Base-by-base conservation (phyloP, 1,284 basidiomycete genomes). In the Mycena sp. region DNA sequence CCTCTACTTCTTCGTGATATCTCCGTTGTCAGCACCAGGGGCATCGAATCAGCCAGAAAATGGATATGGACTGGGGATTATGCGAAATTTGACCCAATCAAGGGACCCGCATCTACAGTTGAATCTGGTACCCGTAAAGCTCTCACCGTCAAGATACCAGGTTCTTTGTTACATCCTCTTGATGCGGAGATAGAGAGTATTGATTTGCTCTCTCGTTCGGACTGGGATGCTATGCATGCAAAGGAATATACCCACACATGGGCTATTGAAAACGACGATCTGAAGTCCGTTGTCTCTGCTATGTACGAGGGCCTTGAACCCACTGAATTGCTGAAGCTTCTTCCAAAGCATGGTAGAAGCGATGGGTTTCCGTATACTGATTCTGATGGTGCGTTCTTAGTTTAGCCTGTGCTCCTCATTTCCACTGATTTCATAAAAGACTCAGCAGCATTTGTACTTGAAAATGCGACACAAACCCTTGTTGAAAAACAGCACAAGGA, bases 271-370 rank as follows among this genome's bases (percentile, higher is more conserved):
- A 4, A 43, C 14, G n/a, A n/a, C n/a, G n/a, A n/a, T n/a, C n/a
- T n/a, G n/a, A n/a, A n/a, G n/a, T n/a, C n/a, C n/a, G n/a, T n/a
- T n/a, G n/a, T n/a, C n/a, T n/a, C n/a, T n/a, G n/a, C n/a, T n/a
- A n/a, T n/a, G n/a, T n/a, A n/a, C n/a, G n/a, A n/a, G n/a, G n/a
- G n/a, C n/a, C n/a, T n/a, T n/a, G n/a, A n/a, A n/a, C n/a, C n/a
- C n/a, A n/a, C 5, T 4, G 56, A 25, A 4, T 2, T 58, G 16
- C 19, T 58, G 11, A 28, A 58, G 46, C 37, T 50, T 1, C 46
- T 58, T 17, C 56, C 46, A 23, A 58, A 58, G 38, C 56, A 50
- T 23, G 46, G 56, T 6, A 50, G 25, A 21, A 41, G 25, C 17
- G 26, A 35, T 43, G 21, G 26, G 19, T 41, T 52, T 16, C 10